Evolutionary conservation across 1,139 yeast genomes (phyloP).

Genomic region (Geotrichum europaeum): DNA sequence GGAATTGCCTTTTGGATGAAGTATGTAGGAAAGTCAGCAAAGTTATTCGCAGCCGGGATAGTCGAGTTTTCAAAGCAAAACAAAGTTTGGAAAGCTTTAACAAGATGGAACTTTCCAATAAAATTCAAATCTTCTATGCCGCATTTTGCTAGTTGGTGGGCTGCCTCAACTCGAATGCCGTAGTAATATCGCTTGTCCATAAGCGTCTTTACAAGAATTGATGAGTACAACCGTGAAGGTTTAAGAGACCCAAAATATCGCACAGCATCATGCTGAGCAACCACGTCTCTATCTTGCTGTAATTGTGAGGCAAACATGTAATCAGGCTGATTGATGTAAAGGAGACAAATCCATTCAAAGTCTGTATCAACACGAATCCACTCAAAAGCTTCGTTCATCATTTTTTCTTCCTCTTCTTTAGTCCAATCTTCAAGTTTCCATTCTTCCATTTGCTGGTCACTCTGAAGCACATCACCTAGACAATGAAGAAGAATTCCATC

Average conservation of each 20-base stretch:
- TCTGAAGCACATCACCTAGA: slow-evolving; percentile 71
- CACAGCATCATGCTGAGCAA: slow-evolving; percentile 86
- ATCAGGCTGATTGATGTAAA: slow-evolving; percentile 83
- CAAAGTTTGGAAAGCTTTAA: slow-evolving; percentile 60
- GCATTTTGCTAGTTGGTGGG: slow-evolving; percentile 62
- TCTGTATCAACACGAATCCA: slow-evolving; percentile 98
- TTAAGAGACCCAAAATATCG: slow-evolving; percentile 60
- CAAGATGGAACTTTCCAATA: slow-evolving; percentile 67
- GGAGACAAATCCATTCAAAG: slow-evolving; percentile 89
- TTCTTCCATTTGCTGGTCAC: slow-evolving; percentile 51
- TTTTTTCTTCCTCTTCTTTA: slow-evolving; percentile 60
- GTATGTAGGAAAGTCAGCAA: slow-evolving; percentile 59
- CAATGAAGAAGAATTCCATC: slow-evolving; percentile 47
- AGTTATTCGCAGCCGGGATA: slow-evolving; percentile 77
- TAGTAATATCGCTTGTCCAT: slow-evolving; percentile 83
- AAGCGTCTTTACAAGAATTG: slow-evolving; percentile 70
- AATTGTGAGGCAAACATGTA: slow-evolving; percentile 92
- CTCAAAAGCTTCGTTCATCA: slow-evolving; percentile 83
- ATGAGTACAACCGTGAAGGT: slow-evolving; percentile 63
- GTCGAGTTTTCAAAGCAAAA: slow-evolving; percentile 65
- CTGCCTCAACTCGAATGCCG: slow-evolving; percentile 87
- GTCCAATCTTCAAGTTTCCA: slow-evolving; percentile 79
- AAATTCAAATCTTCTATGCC: slow-evolving; percentile 58
- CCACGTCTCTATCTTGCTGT: slow-evolving; percentile 92
- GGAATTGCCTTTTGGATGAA: slow-evolving; percentile 69